These are phyloP conservation scores for Zygosaccharomyces lentus DNA, from an alignment of 805 yeast species.

Conservation along the genomic window DNA sequence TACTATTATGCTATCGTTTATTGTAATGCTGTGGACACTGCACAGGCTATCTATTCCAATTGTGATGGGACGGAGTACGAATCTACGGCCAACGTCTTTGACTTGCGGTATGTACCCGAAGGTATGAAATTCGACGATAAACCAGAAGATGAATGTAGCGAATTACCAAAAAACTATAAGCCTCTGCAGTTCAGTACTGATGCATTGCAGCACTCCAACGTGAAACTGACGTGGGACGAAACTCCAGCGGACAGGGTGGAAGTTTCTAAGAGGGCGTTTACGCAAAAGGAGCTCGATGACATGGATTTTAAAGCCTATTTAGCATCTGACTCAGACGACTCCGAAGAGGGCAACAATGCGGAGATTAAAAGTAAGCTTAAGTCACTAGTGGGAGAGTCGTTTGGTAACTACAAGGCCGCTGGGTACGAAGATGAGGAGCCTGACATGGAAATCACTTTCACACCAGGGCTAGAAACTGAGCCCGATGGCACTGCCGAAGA, in stretches of 20 bases:
- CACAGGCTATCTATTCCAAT: conserved; percentile 70
- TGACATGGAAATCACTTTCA: conserved; percentile 94
- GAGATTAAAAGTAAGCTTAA: conserved; percentile 55
- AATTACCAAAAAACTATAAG: conserved; percentile 70
- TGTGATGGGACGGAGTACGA: conserved; percentile 97
- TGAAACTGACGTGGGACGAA: conserved; percentile 96
- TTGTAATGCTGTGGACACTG: conserved; percentile 71
- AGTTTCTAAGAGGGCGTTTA: conserved; percentile 73
- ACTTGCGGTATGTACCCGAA: conserved; percentile 87
- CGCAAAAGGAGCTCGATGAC: conserved; percentile 82
- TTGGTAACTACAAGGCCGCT: conserved; percentile 26
- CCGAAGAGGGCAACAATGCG: conserved; percentile 40
- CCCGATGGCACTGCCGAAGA: conserved; percentile 37
- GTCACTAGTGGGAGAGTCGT: conserved; percentile 46
- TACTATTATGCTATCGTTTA: conserved; percentile 88
- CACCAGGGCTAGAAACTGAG: conserved; percentile 65
- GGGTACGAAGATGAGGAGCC: conserved; percentile 45
- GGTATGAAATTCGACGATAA: conserved; percentile 82
- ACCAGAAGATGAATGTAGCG: conserved; percentile 67
- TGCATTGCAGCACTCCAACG: conserved; percentile 94
- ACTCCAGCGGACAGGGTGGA: conserved; percentile 86
- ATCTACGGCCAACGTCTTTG: conserved; percentile 91
- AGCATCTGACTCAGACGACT: conserved; percentile 69
- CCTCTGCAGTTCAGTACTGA: conserved; percentile 85
- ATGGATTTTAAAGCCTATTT: conserved; percentile 91